Evolutionary conservation across 192 early-diverging fungal genomes (phyloP).

Genomic region (Backusella psychrophila): DNA sequence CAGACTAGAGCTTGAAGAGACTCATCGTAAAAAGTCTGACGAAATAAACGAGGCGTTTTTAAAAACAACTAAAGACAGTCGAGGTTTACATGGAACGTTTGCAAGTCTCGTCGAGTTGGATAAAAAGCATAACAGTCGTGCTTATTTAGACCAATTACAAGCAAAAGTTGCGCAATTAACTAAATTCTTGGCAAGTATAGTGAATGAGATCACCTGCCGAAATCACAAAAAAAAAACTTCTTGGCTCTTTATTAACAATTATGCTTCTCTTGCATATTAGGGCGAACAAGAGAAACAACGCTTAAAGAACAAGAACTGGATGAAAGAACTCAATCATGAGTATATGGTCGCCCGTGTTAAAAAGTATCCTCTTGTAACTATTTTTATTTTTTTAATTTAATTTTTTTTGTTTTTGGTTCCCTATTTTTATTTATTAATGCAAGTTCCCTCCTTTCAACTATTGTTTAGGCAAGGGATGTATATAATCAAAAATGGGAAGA

Average conservation of each 20-base stretch:
- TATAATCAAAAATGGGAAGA: conserved; percentile 27
- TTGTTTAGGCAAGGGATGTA: conserved; percentile 11
- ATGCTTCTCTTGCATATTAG: background rate
- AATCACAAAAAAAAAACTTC: background rate
- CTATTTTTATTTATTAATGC: conserved; percentile 2
- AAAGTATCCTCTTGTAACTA: conserved; percentile 8
- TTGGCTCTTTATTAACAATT: background rate
- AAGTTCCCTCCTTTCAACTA: background rate
- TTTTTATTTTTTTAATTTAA: background rate
- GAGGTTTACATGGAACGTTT: background rate
- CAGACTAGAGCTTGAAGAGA: background rate
- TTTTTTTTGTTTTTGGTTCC: background rate
- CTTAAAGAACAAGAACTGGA: conserved; percentile 7
- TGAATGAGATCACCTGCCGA: background rate
- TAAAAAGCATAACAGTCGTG: background rate
- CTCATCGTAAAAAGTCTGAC: background rate
- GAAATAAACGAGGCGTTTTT: background rate
- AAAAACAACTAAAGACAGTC: background rate
- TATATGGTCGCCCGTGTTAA: conserved; percentile 6
- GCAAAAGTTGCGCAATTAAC: background rate
- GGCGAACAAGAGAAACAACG: conserved; percentile 13
- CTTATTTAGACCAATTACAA: background rate
- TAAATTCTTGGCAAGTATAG: conserved; percentile 8
- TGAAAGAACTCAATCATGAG: conserved; percentile 11
- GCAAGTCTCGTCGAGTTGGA: background rate